These are phyloP conservation scores for Achaetomium macrosporum DNA, from an alignment of 2,329 filamentous ascomycete genomes.

Conservation along the genomic window DNA sequence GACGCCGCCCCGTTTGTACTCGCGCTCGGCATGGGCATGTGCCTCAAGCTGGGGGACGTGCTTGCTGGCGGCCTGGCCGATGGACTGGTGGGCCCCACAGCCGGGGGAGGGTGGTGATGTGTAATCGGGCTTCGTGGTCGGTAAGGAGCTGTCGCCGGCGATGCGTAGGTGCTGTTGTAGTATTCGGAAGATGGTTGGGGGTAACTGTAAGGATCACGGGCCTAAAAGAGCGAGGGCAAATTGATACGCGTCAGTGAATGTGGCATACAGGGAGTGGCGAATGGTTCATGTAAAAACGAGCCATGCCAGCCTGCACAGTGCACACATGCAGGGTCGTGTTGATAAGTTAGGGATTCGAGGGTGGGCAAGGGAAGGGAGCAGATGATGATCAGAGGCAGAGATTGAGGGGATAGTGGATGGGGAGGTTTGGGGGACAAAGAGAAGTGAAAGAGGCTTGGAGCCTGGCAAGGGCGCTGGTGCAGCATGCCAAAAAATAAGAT, in stretches of 20 bases:
- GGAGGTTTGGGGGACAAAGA: conserved; percentile 16
- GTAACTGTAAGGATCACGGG: conserved; percentile 48
- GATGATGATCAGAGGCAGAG: conserved; percentile 5
- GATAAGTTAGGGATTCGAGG: neutral
- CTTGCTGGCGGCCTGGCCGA: conserved; percentile 37
- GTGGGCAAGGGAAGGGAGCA: neutral
- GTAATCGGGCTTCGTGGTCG: conserved; percentile 46
- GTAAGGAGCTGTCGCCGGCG: conserved; percentile 41
- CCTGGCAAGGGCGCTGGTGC: conserved; percentile 17
- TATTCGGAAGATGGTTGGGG: conserved; percentile 40
- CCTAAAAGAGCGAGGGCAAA: conserved; percentile 31
- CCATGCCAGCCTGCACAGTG: conserved; percentile 10
- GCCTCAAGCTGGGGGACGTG: conserved; percentile 44
- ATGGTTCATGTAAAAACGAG: conserved; percentile 8
- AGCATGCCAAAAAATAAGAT: conserved; percentile 15
- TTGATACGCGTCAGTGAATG: conserved; percentile 19
- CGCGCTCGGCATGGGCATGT: conserved; percentile 36
- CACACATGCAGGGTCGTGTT: neutral
- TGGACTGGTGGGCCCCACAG: conserved; percentile 39
- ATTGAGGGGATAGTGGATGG: conserved; percentile 5
- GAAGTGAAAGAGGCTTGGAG: conserved; percentile 12
- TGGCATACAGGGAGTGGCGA: neutral
- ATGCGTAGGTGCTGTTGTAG: conserved; percentile 35
- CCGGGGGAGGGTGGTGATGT: conserved; percentile 37
- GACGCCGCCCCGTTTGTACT: conserved; percentile 36